A percentile compares a stretch with the other conserved stretches of the same genome.
Conservation (phyloP, 2,329 filamentous ascomycete genomes). For the Xylaria sp. region DNA sequence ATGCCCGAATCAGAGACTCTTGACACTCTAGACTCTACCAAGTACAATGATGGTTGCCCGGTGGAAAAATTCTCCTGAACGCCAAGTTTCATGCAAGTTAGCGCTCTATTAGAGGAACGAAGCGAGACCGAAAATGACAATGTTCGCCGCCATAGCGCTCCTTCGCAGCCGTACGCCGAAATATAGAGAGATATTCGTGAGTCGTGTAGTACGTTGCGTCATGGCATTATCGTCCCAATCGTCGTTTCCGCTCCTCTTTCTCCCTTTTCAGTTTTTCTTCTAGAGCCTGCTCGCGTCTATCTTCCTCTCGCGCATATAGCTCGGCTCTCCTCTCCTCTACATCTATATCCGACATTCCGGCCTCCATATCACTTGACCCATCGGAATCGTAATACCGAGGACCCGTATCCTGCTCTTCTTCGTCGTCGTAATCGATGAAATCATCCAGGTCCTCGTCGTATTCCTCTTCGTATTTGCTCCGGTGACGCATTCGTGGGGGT, state of each 20-base stretch:
- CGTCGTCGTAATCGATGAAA: conserved; percentile 66
- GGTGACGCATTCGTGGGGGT: conserved; percentile 42
- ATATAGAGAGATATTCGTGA: conserved; percentile 19
- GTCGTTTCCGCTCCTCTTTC: conserved; percentile 41
- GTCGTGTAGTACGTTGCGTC: conserved; percentile 17
- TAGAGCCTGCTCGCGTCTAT: conserved; percentile 61
- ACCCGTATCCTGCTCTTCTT: conserved; percentile 52
- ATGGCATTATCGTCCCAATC: conserved; percentile 26
- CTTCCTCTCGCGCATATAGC: conserved; percentile 68
- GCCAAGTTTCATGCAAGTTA: conserved; percentile 28
- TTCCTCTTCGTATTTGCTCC: conserved; percentile 60
- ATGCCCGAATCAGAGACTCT: conserved; percentile 13
- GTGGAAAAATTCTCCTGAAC: conserved; percentile 29
- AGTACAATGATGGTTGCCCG: conserved; percentile 29
- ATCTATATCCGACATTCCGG: conserved; percentile 74
- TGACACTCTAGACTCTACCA: not conserved
- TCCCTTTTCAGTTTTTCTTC: conserved; percentile 43
- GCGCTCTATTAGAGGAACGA: conserved; percentile 21
- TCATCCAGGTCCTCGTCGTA: conserved; percentile 66
- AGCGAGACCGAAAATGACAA: conserved; percentile 9
- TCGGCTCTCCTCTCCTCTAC: conserved; percentile 70
- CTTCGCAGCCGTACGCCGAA: conserved; percentile 26
- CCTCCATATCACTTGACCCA: conserved; percentile 78
- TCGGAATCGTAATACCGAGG: conserved; percentile 65
- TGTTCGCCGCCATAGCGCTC: conserved; percentile 16